Evolutionary conservation across 2,329 filamentous ascomycete species (phyloP).

Genomic region (Xylariaceae sp.): DNA sequence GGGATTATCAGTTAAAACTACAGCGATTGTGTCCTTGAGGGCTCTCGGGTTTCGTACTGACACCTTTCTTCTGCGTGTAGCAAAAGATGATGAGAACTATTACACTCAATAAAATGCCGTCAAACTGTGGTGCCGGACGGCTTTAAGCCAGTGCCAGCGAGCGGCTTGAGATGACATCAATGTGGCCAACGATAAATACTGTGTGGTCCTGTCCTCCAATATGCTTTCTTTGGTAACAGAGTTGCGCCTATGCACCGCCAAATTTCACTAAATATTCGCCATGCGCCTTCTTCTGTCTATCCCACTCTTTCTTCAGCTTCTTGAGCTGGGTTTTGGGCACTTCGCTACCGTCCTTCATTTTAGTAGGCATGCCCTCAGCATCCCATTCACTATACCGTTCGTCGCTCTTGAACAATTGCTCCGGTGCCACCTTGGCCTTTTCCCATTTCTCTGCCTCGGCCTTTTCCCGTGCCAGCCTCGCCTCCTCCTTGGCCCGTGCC

Average conservation of each 20-base stretch:
- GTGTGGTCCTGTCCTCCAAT: no score
- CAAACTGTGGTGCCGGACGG: no score
- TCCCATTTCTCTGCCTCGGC: slow-evolving; percentile 60
- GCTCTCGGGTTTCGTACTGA: no score
- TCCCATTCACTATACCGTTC: slow-evolving; percentile 78
- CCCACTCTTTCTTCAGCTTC: slow-evolving; percentile 88
- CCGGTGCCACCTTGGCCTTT: slow-evolving; percentile 61
- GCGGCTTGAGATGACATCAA: no score
- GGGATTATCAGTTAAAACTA: no score
- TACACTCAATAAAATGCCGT: no score
- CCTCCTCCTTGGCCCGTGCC: slow-evolving; percentile 60
- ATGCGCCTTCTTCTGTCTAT: slow-evolving; percentile 85
- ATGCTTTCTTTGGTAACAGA: background rate
- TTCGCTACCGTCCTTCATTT: slow-evolving; percentile 77
- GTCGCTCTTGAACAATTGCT: slow-evolving; percentile 63
- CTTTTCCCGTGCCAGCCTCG: slow-evolving; percentile 55
- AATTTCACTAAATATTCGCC: slow-evolving; percentile 62
- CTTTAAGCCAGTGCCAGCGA: background rate
- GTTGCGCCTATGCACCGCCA: slow-evolving; percentile 31
- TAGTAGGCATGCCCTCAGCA: slow-evolving; percentile 78
- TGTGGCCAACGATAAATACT: no score
- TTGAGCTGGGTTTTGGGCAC: slow-evolving; percentile 80
- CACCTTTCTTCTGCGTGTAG: no score
- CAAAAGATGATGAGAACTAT: no score
- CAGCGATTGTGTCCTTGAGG: no score